Evolutionary conservation across 2,329 filamentous ascomycete genomes (phyloP).

Genomic region (Zasmidium angulare): DNA sequence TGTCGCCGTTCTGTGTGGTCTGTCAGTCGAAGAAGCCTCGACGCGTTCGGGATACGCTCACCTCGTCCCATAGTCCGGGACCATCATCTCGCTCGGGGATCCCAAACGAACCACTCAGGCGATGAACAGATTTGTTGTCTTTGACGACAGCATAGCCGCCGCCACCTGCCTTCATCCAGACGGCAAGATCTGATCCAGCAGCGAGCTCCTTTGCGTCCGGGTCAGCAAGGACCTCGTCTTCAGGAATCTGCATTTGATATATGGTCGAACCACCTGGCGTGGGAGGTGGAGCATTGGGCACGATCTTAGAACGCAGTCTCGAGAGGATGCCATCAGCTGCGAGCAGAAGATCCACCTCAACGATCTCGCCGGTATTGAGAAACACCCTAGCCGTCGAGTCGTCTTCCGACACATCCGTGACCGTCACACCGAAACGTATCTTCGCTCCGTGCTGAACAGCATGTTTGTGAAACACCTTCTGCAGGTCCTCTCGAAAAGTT

Average conservation of each 20-base stretch:
- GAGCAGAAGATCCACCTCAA: conserved; percentile 7
- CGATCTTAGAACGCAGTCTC: conserved; percentile 2
- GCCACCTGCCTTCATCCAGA: conserved; percentile 4
- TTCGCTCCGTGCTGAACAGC: conserved; percentile 1
- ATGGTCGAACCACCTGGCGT: not conserved
- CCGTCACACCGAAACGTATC: conserved; percentile 1
- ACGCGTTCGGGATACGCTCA: not conserved
- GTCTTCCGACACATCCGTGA: conserved; percentile 5
- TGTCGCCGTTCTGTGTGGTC: not conserved
- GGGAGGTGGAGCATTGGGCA: not conserved
- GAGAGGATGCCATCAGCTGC: conserved; percentile 10
- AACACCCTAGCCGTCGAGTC: not conserved
- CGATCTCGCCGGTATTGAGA: not conserved
- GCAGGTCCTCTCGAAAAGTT: conserved; percentile 1
- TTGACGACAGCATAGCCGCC: conserved; percentile 2
- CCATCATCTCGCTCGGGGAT: conserved; percentile 4
- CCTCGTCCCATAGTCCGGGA: conserved; percentile 6
- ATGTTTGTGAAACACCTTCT: not conserved
- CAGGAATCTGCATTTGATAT: not conserved
- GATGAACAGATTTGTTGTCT: not conserved
- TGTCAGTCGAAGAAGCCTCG: not conserved
- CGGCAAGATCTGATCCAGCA: not conserved
- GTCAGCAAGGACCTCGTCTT: not conserved
- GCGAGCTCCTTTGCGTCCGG: not conserved
- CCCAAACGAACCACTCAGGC: conserved; percentile 1